Evolutionary conservation across 345 rosid genomes (phyloP).

Genomic region (Moricandia arvensis): DNA sequence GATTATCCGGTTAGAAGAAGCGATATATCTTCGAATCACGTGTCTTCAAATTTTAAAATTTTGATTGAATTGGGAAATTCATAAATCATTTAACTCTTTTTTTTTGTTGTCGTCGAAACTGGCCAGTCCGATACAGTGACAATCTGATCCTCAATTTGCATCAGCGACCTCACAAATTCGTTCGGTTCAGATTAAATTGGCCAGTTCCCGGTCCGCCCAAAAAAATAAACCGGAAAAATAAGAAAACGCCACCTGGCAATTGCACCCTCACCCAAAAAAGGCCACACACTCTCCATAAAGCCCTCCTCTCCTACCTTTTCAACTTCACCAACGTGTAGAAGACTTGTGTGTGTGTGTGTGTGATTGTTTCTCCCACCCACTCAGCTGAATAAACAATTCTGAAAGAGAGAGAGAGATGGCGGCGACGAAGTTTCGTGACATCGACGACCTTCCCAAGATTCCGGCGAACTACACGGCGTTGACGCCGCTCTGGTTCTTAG

Average conservation of each 20-base stretch:
- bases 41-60: neutral
- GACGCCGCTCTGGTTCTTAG: conserved; percentile 86
- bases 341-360: too few relatives aligned
- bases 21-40: neutral
- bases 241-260: conserved; percentile 19
- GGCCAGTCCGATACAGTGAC: neutral
- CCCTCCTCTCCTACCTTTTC: neutral
- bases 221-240: conserved; percentile 2
- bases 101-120: neutral
- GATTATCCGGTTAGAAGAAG: neutral
- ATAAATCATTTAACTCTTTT: neutral
- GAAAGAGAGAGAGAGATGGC: conserved; percentile 1
- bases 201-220: neutral
- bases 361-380: conserved; percentile 17
- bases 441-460: conserved; percentile 81
- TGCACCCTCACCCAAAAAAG: neutral
- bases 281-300: conserved; percentile 2
- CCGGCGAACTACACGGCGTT: conserved; percentile 77
- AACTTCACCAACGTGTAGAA: conserved; percentile 14
- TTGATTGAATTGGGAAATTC: neutral
- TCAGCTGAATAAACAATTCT: neutral
- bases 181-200: conserved; percentile 18
- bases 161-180: conserved; percentile 22
- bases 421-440: conserved; percentile 49
- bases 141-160: conserved; percentile 19